A percentile compares a stretch with the other conserved stretches of the same genome.
Conservation (phyloP, 192 early-diverging fungal species). For the Gamsiella multidivaricata region DNA sequence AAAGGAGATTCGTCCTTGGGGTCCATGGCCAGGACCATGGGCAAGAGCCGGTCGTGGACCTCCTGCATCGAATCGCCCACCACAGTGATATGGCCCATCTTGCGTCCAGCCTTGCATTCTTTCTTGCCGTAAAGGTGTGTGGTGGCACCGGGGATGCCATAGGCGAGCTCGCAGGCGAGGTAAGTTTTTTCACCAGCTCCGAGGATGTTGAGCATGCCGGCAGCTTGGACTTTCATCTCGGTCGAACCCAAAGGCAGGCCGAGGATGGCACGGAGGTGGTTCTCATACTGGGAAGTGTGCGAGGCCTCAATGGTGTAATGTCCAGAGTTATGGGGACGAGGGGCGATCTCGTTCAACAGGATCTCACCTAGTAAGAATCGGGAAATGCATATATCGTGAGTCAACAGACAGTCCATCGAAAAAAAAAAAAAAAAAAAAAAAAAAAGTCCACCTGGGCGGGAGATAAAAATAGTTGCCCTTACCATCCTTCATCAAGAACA, state of each 20-base stretch:
- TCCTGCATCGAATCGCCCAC: conserved; percentile 88
- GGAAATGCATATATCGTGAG: neutral
- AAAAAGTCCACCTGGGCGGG: no score
- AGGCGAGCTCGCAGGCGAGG: conserved; percentile 74
- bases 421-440: no score
- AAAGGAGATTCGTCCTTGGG: conserved; percentile 62
- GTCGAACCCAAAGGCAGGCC: conserved; percentile 91
- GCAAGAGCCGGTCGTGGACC: conserved; percentile 69
- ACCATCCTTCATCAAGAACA: conserved; percentile 94
- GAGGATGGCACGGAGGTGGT: conserved; percentile 91
- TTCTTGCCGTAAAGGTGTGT: conserved; percentile 97
- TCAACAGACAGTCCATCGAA: neutral
- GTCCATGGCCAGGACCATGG: conserved; percentile 72
- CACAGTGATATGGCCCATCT: conserved; percentile 98
- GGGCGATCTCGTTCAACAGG: conserved; percentile 97
- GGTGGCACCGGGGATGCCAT: conserved; percentile 85
- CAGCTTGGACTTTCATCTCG: conserved; percentile 88
- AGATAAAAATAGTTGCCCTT: no score
- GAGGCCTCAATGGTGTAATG: conserved; percentile 99
- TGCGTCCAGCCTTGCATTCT: conserved; percentile 87
- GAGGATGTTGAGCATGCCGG: conserved; percentile 96
- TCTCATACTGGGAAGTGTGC: conserved; percentile 97
- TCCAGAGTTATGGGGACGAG: conserved; percentile 98
- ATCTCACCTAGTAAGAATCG: conserved; percentile 72
- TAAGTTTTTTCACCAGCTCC: conserved; percentile 74